A percentile compares a stretch with the other conserved stretches of the same genome.
Evolutionary conservation across 2,329 filamentous ascomycete genomes (phyloP).

Genomic region (Biscogniauxia mediterranea): DNA sequence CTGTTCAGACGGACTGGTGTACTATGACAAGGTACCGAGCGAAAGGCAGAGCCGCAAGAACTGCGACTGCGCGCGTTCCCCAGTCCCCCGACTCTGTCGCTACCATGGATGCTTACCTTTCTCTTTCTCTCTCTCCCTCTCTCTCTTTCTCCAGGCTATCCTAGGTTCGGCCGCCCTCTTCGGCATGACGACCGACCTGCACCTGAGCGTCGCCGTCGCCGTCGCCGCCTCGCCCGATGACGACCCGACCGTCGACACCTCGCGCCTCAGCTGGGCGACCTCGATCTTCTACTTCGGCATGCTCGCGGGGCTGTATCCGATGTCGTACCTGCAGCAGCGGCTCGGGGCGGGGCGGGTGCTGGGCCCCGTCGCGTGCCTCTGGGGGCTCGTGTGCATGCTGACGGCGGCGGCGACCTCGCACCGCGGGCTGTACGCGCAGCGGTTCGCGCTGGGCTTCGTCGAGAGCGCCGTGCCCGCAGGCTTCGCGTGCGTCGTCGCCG

Average conservation of each 20-base stretch:
- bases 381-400: conserved; percentile 65
- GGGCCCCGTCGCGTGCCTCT: conserved; percentile 61
- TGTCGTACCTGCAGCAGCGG: conserved; percentile 68
- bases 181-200: conserved; percentile 70
- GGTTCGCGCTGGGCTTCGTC: conserved; percentile 63
- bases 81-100: background rate
- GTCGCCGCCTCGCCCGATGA: conserved; percentile 40
- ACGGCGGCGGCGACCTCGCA: conserved; percentile 65
- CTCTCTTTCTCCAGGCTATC: conserved; percentile 53
- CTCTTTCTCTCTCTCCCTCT: background rate
- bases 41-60: background rate
- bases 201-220: conserved; percentile 51
- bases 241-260: conserved; percentile 62
- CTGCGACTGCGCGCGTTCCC: background rate
- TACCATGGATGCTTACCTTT: background rate
- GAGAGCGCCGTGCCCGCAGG: conserved; percentile 65
- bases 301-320: conserved; percentile 70
- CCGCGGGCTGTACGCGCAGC: conserved; percentile 63
- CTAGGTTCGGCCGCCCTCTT: conserved; percentile 71
- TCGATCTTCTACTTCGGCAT: conserved; percentile 80
- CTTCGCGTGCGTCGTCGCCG: conserved; percentile 63
- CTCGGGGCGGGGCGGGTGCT: conserved; percentile 65
- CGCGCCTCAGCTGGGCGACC: conserved; percentile 71
- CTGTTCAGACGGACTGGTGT: conserved; percentile 58
- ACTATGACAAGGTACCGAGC: conserved; percentile 61